Evolutionary conservation across 352 stramenopile species (phyloP), one percentile per base, ranked within the genome.

Genomic region (Porosira glacialis): DNA sequence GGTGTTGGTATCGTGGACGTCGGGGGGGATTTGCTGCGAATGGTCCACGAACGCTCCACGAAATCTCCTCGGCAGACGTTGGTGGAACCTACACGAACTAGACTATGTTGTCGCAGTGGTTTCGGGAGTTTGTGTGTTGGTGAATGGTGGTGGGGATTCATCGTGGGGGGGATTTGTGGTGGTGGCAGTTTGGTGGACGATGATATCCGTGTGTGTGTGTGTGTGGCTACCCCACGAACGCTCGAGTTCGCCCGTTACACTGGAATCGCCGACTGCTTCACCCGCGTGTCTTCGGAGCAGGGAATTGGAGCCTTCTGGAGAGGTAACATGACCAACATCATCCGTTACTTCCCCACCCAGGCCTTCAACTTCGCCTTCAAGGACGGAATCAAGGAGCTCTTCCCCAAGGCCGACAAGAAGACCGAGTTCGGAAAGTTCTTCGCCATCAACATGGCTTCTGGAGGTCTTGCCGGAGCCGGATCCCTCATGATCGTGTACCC

Each of bases 401-500:
- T 94, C 78, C 91, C 87, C 36, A 93, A 92, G 81, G 90, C 88
- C 56, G 88, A 92, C 81, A 90, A 92, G 83, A 98, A 98, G 88
- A 96, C 93, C 10, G 92, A 98, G 77, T 99, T 98, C 85, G 94
- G 85, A 78, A 95, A 95, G 68, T 98, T 98, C 92, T 98, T 99
- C 88, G 38, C 94, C 2, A 97, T 96, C 66, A 99, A 99, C 93
- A 90, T 99, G 52, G 95, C 95, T 26, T 97, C 94, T 77, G 96
- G 96, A 60, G 96, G 95, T 92, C 89, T 97, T 60, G 96, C 96
- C 27, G 96, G 96, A 81, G 95, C 95, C 38, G 97, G 94, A 47
- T 98, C 95, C 62, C 88, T 98, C 7, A 84, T 95, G 30, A 97
- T 91, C 59, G 77, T 94, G 8, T 98, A 98, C 89, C 95, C 95